Conservation (phyloP, 495 filamentous ascomycete species). For the Neurospora sp. region DNA sequence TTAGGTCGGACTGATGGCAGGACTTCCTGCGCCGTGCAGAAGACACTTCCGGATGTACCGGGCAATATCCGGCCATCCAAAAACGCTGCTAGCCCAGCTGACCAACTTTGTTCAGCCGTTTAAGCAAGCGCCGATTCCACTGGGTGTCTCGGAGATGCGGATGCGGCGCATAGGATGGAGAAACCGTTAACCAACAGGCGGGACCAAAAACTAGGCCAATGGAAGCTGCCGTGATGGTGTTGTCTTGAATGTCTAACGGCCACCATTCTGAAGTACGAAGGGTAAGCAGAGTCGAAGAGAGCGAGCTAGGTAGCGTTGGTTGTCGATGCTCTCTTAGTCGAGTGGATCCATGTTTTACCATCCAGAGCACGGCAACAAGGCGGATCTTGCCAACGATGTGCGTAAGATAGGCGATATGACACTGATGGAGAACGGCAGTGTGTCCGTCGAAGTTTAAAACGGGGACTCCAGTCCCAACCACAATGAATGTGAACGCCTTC, state of each 20-base stretch:
- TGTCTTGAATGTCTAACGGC: conserved; percentile 5
- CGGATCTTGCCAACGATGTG: not conserved
- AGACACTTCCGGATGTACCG: not conserved
- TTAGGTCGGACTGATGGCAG: not conserved
- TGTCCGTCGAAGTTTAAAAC: not conserved
- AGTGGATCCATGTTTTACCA: not conserved
- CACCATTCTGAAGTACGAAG: conserved; percentile 1
- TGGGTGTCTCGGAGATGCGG: not conserved
- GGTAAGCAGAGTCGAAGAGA: not conserved
- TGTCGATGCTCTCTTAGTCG: not conserved
- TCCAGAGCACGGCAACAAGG: not conserved
- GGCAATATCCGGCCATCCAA: not conserved
- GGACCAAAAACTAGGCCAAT: conserved; percentile 1
- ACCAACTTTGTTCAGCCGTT: not conserved
- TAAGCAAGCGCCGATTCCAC: not conserved
- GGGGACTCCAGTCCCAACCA: not conserved
- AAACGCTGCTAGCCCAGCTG: not conserved
- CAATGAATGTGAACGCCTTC: not conserved
- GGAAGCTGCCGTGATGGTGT: not conserved
- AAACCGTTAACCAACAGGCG: not conserved
- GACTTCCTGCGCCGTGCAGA: not conserved
- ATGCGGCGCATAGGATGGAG: not conserved
- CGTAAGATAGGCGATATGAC: not conserved
- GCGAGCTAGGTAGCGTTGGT: not conserved
- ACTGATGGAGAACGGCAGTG: not conserved